phyloP scores from a whole-genome alignment of 1,284 basidiomycete species.

The Megacollybia platyphylla region DNA sequence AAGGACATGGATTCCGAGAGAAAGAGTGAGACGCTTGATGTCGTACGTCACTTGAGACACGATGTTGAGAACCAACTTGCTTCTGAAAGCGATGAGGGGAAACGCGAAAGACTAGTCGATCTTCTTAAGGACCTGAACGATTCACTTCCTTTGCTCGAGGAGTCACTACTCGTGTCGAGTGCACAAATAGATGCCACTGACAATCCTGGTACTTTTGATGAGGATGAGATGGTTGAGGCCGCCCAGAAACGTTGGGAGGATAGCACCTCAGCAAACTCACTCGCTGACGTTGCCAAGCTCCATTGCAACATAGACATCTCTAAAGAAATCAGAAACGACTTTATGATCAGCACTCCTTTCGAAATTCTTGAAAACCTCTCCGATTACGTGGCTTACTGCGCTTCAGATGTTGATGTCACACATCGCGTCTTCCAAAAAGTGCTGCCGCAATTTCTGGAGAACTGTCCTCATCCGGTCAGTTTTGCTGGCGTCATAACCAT shows the following conservation, averaged over 20 bases:
- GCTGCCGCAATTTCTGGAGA: constrained; percentile 74
- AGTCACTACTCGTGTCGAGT: constrained; percentile 9
- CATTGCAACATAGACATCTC: constrained; percentile 79
- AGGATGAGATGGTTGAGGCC: constrained; percentile 25
- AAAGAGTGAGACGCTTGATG: constrained; percentile 47
- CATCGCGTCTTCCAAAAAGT: constrained; percentile 73
- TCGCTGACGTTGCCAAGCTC: constrained; percentile 84
- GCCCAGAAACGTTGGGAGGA: constrained; percentile 77
- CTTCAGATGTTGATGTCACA: constrained; percentile 76
- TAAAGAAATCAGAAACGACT: constrained; percentile 73
- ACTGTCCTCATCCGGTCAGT: constrained; percentile 88
- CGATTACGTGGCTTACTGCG: constrained; percentile 84
- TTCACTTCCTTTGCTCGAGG: constrained; percentile 11
- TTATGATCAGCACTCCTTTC: constrained; percentile 52
- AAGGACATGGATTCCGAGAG: constrained; percentile 39
- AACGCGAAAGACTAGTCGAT: constrained; percentile 25
- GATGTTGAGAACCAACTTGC: constrained; percentile 34
- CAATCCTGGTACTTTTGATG: constrained; percentile 13
- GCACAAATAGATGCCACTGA: constrained; percentile 8
- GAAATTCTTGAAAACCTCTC: constrained; percentile 61
- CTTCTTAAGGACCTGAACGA: constrained; percentile 35
- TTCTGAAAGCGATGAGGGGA: constrained; percentile 20
- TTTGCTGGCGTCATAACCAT: constrained; percentile 89
- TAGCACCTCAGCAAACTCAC: constrained; percentile 83
- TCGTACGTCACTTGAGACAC: constrained; percentile 34